Conservation (phyloP, 2,329 filamentous ascomycete genomes). For the Colletotrichum endophyticum region DNA sequence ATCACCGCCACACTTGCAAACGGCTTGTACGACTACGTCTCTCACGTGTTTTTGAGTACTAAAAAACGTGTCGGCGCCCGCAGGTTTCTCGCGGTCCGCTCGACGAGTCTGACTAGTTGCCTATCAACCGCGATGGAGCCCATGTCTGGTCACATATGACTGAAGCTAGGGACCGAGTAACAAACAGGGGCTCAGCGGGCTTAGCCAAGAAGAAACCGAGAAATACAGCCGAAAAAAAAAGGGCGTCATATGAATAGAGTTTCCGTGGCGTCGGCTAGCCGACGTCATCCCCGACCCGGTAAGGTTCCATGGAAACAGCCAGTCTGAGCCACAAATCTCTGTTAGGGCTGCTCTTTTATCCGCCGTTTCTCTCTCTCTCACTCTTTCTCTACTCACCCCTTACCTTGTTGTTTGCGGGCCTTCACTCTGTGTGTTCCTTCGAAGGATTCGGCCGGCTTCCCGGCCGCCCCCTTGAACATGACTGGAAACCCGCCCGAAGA, state of each 20-base stretch:
- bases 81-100: neutral
- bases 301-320: slow-evolving; percentile 3
- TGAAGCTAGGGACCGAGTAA: neutral
- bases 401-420: neutral
- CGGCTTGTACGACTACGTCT: neutral
- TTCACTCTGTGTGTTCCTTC: neutral
- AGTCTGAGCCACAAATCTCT: slow-evolving; percentile 7
- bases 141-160: neutral
- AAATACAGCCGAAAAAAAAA: neutral
- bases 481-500: neutral
- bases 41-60: neutral
- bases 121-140: neutral
- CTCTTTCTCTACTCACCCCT: neutral
- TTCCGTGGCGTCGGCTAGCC: slow-evolving; percentile 9
- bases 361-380: neutral
- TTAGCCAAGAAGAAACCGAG: neutral
- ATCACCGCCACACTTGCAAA: slow-evolving; percentile 7
- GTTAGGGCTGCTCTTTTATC: neutral
- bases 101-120: neutral
- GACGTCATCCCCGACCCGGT: slow-evolving; percentile 5
- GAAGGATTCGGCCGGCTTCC: neutral
- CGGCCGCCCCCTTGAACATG: neutral
- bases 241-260: slow-evolving; percentile 15
- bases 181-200: neutral
- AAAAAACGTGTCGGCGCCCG: neutral